These are phyloP conservation scores for Podospora pseudopauciseta DNA, from an alignment of 495 filamentous ascomycete species.

Conservation along the genomic window DNA sequence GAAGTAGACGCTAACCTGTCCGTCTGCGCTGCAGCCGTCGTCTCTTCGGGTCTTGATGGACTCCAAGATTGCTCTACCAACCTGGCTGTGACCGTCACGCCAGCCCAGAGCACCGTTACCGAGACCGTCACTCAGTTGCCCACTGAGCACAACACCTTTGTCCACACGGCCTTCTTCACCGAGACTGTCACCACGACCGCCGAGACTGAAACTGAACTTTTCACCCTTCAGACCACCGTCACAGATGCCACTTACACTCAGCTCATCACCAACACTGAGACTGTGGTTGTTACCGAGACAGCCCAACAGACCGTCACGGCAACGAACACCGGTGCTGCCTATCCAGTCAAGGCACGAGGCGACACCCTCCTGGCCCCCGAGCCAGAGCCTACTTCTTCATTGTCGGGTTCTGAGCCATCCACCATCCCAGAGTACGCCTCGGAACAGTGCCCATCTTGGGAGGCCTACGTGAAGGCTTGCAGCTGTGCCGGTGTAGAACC, in stretches of 20 bases:
- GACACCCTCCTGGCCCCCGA: not conserved
- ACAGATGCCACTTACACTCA: not conserved
- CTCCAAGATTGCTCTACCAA: conserved; percentile 15
- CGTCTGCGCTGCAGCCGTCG: not conserved
- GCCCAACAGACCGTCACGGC: not conserved
- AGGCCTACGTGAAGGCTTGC: conserved; percentile 22
- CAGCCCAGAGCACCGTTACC: conserved; percentile 10
- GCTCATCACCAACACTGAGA: not conserved
- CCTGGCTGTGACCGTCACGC: conserved; percentile 17
- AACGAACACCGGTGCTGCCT: not conserved
- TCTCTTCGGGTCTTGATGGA: conserved; percentile 7
- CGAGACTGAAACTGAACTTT: conserved; percentile 1
- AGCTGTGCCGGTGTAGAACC: conserved; percentile 14
- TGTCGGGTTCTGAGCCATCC: not conserved
- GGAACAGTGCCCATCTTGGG: conserved; percentile 16
- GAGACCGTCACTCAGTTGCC: conserved; percentile 12
- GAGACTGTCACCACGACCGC: conserved; percentile 12
- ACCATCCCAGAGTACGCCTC: conserved; percentile 14
- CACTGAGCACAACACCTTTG: conserved; percentile 11
- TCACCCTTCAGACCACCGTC: not conserved
- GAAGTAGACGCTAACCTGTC: no score
- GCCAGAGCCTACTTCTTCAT: not conserved
- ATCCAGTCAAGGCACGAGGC: not conserved
- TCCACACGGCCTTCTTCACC: conserved; percentile 13
- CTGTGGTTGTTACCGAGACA: conserved; percentile 7